phyloP scores from a whole-genome alignment of 371 early-diverging fungal genomes.

The Syncephalastrum racemosum region DNA sequence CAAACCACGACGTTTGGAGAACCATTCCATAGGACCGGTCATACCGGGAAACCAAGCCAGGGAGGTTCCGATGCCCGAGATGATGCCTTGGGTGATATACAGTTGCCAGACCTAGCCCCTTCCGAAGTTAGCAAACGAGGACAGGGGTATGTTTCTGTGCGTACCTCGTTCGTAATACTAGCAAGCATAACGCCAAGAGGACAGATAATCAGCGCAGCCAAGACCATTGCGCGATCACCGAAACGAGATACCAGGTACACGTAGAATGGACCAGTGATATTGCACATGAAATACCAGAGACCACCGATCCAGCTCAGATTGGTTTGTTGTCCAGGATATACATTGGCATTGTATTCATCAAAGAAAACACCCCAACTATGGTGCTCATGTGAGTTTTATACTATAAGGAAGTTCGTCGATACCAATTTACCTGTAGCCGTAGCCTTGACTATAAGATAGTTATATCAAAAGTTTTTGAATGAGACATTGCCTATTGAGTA shows the following conservation, averaged over 20 bases:
- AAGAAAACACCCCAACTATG: conserved; percentile 42
- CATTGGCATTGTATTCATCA: conserved; percentile 24
- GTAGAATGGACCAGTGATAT: conserved; percentile 42
- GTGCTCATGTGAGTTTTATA: conserved; percentile 20
- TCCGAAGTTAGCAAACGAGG: not conserved
- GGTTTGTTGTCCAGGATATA: conserved; percentile 32
- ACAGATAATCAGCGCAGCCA: conserved; percentile 35
- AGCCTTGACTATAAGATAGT: conserved; percentile 25
- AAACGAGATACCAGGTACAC: conserved; percentile 41
- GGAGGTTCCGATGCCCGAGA: conserved; percentile 17
- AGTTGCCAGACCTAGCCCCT: conserved; percentile 23
- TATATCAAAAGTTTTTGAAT: no score
- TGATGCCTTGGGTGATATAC: conserved; percentile 25
- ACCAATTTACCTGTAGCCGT: conserved; percentile 18
- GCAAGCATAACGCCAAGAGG: conserved; percentile 45
- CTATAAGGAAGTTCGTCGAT: not conserved
- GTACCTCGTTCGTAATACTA: conserved; percentile 19
- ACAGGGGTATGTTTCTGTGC: not conserved
- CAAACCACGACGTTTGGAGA: conserved; percentile 16
- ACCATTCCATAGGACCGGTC: conserved; percentile 17
- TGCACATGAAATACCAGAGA: conserved; percentile 34
- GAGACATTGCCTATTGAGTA: no score
- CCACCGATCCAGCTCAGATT: conserved; percentile 44
- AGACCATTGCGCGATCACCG: conserved; percentile 13
- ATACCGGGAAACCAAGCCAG: conserved; percentile 18